Percentiles rank a stretch among this genome's conserved stretches.
Evolutionary conservation across 1,139 yeast genomes (phyloP).

Genomic region (Sugiyamaella pinicola): DNA sequence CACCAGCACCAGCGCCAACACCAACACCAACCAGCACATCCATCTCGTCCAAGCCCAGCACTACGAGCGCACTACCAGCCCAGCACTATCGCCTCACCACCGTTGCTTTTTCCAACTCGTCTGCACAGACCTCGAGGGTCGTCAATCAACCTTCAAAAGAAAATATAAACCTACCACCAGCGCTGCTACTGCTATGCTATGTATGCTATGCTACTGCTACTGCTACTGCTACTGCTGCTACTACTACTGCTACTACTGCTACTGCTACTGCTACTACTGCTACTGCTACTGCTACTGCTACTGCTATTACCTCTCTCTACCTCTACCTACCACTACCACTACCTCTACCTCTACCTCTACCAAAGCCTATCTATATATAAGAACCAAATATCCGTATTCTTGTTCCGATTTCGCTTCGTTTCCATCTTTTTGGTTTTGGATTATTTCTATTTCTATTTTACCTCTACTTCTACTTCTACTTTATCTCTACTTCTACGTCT

Average conservation of each 20-base stretch:
- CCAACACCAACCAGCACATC: too few relatives aligned
- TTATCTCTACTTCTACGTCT: too few relatives aligned
- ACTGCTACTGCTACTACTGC: neutral
- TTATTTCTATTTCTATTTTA: too few relatives aligned
- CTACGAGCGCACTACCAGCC: neutral
- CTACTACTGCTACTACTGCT: neutral
- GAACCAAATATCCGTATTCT: too few relatives aligned
- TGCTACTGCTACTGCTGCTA: neutral
- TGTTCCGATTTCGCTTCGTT: too few relatives aligned
- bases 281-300: neutral
- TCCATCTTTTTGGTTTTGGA: too few relatives aligned
- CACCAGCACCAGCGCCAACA: too few relatives aligned
- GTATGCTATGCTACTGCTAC: neutral
- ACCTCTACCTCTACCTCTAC: too few relatives aligned
- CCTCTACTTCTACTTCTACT: too few relatives aligned
- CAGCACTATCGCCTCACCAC: neutral
- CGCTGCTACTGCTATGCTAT: neutral
- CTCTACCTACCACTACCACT: too few relatives aligned
- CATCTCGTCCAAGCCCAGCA: neutral
- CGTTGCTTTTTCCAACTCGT: constrained; percentile 7
- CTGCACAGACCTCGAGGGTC: constrained; percentile 16
- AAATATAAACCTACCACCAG: neutral
- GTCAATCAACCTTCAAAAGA: constrained; percentile 8
- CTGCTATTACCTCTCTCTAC: neutral
- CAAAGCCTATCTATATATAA: too few relatives aligned